Base-by-base conservation (phyloP, 192 early-diverging fungal genomes). In the Dispira simplex region DNA sequence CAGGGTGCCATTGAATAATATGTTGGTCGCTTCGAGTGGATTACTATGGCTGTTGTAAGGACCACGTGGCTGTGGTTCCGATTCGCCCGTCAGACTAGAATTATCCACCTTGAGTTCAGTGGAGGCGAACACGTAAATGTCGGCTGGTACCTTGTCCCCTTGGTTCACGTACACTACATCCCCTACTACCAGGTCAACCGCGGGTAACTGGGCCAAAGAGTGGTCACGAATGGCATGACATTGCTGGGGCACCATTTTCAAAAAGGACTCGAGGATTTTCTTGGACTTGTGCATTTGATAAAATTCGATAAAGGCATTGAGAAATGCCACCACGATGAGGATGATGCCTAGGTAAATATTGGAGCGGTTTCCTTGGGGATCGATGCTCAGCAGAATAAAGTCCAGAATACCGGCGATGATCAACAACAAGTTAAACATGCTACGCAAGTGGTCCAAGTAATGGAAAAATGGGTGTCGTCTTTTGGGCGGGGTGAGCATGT, bases 71-170 rank as follows among this genome's bases (percentile, higher is more conserved):
- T 98, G 95, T 14, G 95, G 91, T 62, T 96, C 95, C 1, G 90
- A 83, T 75, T 98, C 95, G 63, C 95, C 95, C 2, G 95, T 98
- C 44, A 98, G 71, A 12, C 91, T 93, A 8, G 93, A 95, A 79
- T 96, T 96, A 80, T 98, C 95, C 44, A 96, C 92, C 73, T 98
- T 98, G 63, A 95, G 75, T 48, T 98, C 95, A 21, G 78, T 85
- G 63, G 82, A 77, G 44, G 78, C 65, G 71, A 87, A 91, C 43
- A 98, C 65, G 65, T 79, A 82, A 52, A 94, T 71, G 79, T 98
- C 95, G 1, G 95, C 95, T 2, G 95, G 95, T 12, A 91, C 71
- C 72, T 98, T 98, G 77, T 98, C 93, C 58, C 95, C 95, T 80
- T 89, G 88, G 51, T 85, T 83, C 27, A 93, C 73, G 66, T 84